Evolutionary conservation across 2,329 filamentous ascomycete species (phyloP).

Genomic region (Shiraia sp.): DNA sequence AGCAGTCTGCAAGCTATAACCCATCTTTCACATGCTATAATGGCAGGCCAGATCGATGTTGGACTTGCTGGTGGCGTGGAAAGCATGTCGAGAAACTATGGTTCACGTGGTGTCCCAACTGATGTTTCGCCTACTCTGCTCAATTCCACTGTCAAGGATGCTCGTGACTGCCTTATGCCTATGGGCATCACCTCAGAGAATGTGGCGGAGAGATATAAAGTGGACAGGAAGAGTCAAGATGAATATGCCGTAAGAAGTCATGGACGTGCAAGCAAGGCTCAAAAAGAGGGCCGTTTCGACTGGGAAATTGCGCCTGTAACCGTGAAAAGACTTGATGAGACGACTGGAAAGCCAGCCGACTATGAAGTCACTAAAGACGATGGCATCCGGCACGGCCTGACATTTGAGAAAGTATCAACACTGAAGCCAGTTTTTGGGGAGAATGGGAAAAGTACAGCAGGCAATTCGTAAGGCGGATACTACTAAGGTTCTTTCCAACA

Average conservation of each 20-base stretch:
- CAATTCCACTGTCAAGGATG: slow-evolving; percentile 73
- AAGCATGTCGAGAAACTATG: slow-evolving; percentile 88
- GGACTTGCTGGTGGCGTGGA: slow-evolving; percentile 89
- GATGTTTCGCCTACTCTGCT: slow-evolving; percentile 75
- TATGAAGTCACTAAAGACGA: slow-evolving; percentile 84
- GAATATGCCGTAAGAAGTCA: slow-evolving; percentile 85
- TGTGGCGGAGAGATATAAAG: slow-evolving; percentile 83
- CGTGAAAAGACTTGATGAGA: slow-evolving; percentile 71
- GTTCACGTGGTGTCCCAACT: slow-evolving; percentile 69
- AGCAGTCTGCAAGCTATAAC: slow-evolving; percentile 93
- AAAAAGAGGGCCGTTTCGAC: slow-evolving; percentile 85
- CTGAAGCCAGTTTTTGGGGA: slow-evolving; percentile 88
- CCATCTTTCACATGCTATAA: slow-evolving; percentile 88
- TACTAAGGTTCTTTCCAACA: too few species aligned
- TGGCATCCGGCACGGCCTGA: slow-evolving; percentile 87
- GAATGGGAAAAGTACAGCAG: slow-evolving; percentile 88
- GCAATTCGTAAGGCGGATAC: slow-evolving; percentile 73
- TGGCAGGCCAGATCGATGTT: slow-evolving; percentile 77
- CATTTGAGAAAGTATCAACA: slow-evolving; percentile 77
- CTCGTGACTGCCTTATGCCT: slow-evolving; percentile 82
- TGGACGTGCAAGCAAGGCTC: slow-evolving; percentile 80
- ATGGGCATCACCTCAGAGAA: slow-evolving; percentile 99
- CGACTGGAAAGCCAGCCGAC: slow-evolving; percentile 71
- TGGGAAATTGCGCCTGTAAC: slow-evolving; percentile 91
- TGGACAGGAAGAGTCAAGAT: slow-evolving; percentile 80